Base-by-base conservation (phyloP, 2,329 filamentous ascomycete species). In the Fusarium succisae region DNA sequence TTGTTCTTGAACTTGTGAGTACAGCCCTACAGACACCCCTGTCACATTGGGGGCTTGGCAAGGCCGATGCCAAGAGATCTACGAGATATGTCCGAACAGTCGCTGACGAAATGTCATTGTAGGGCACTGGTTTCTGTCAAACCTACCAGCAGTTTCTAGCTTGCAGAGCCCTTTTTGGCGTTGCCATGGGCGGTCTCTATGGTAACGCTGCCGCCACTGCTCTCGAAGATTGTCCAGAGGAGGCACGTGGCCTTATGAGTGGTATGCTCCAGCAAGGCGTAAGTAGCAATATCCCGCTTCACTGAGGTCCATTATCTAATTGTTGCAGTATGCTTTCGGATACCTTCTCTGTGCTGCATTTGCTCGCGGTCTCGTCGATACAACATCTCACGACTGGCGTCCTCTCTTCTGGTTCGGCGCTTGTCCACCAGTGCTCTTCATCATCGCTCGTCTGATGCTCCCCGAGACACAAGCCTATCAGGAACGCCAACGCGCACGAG, bases 381-480 rank as follows among this genome's bases (percentile, higher is more conserved):
- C 94, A 2, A 96, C 94, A 1, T 81, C 90, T 2, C 92, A 97
- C 79, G 91, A 88, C 59, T 98, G 95, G 95, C 87, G 95, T 13
- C 94, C 94, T 1, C 86, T 97, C 1, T 97, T 91, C 86, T 98
- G 95, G 94, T 97, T 97, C 81, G 94, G 92, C 18, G 94, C 94
- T 11, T 89, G 91, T 43, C 93, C 94, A 1, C 95, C 95, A 0
- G 87, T 95, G 5, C 81, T 97, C 38, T 92, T 97, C 82, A 97
- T 97, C 79, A 78, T 91, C 62, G 94, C 93, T 86, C 92, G 95
- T 39, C 84, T 96, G 28, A 90, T 88, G 80, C 87, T 98, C 4
- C 93, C 93, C 11, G 95, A 98, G 84, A 97, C 94, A 0, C 84
- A 92, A 51, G 88, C 91, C 2, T 97, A 92, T 82, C 87, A 86